phyloP scores from a whole-genome alignment of 2,329 filamentous ascomycete genomes.

The Colletotrichum agaves region DNA sequence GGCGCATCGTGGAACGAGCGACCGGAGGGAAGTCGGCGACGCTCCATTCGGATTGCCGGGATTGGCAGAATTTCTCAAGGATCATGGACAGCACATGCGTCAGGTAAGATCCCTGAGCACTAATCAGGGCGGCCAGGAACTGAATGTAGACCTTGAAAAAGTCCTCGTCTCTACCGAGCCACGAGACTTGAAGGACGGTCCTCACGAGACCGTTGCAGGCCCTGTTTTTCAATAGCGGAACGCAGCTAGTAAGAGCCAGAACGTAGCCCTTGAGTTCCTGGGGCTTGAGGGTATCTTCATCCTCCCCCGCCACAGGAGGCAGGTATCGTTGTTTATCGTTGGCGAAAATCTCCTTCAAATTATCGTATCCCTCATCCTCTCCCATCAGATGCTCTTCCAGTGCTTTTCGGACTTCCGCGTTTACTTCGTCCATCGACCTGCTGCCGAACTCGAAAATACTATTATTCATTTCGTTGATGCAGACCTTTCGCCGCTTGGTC shows the following conservation, averaged over 20 bases:
- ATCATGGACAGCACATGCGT: conserved; percentile 81
- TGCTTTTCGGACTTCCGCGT: conserved; percentile 64
- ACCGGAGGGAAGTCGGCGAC: conserved; percentile 68
- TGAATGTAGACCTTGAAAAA: conserved; percentile 76
- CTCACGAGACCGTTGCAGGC: conserved; percentile 69
- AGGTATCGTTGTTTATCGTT: conserved; percentile 58
- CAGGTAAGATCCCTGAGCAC: conserved; percentile 84
- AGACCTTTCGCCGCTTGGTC: conserved; percentile 65
- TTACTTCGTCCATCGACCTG: conserved; percentile 65
- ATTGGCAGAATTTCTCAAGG: conserved; percentile 77
- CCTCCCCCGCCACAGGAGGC: conserved; percentile 53
- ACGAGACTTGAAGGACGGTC: conserved; percentile 69
- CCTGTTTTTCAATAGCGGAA: conserved; percentile 68
- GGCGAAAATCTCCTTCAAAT: conserved; percentile 68
- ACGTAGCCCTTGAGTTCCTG: conserved; percentile 70
- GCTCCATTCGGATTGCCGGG: conserved; percentile 56
- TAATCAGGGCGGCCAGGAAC: conserved; percentile 78
- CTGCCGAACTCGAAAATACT: conserved; percentile 65
- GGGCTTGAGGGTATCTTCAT: conserved; percentile 58
- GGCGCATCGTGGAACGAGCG: conserved; percentile 71
- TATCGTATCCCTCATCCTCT: conserved; percentile 69
- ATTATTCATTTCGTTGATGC: conserved; percentile 68
- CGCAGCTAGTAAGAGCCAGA: conserved; percentile 70
- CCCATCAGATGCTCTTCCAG: conserved; percentile 67
- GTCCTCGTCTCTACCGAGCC: conserved; percentile 71